Conservation (phyloP, 192 early-diverging fungal species). For the Coemansia sp. region DNA sequence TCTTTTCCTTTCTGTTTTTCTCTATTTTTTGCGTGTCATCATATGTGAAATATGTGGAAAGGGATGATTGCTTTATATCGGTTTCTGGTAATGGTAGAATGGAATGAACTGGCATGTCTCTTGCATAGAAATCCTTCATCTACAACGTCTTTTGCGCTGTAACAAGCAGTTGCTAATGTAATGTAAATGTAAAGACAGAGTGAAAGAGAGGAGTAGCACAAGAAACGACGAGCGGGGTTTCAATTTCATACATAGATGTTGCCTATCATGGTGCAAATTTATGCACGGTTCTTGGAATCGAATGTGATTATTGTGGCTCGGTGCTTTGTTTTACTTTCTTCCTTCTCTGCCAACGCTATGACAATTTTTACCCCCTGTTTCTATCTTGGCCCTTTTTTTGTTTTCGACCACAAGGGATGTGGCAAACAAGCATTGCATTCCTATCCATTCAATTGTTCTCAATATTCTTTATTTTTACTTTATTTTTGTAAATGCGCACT, state of each 20-base stretch:
- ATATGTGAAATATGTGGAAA: not conserved
- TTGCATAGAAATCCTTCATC: not conserved
- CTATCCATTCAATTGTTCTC: not conserved
- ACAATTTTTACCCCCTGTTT: not conserved
- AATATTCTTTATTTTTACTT: not conserved
- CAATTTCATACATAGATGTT: not conserved
- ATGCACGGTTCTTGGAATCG: slow-evolving; percentile 6
- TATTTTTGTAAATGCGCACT: not conserved
- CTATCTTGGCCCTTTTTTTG: too few relatives aligned
- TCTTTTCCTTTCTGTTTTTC: not conserved
- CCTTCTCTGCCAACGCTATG: not conserved
- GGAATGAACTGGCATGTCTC: not conserved
- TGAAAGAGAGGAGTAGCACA: not conserved
- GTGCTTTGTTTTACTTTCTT: not conserved
- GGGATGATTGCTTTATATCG: not conserved
- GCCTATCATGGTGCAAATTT: not conserved
- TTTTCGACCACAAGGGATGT: not conserved
- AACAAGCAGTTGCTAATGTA: too few relatives aligned
- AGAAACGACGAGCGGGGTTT: not conserved
- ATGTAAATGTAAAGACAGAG: too few relatives aligned
- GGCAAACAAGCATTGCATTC: not conserved
- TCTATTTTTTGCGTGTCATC: not conserved
- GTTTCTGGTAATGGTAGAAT: not conserved
- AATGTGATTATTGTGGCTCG: slow-evolving; percentile 1
- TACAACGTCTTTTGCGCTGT: not conserved